Evolutionary conservation across 306 rosid genomes (phyloP), one percentile per base, ranked within the genome.

Genomic region (Prunus salicina): DNA sequence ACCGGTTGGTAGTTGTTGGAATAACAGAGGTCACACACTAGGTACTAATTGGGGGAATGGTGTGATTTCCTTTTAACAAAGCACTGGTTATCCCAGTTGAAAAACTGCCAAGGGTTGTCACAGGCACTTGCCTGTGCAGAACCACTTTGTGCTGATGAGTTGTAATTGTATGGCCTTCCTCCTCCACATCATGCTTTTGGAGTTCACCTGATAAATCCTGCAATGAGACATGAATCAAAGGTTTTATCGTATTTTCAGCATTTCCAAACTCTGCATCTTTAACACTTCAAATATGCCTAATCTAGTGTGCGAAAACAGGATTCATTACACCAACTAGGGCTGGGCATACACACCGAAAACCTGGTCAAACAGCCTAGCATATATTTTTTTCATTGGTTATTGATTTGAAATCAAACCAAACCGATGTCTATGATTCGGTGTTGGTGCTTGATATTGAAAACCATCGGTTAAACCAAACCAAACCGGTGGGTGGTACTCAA

Each of bases 91-190:
- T 38, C 76, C 64, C 76, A 71, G 20, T 13, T 34, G 50, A 53
- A n/a, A 71, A 71, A 71, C 4, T 71, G 20, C 32, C 53, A 38
- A 57, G 76, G 76, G 24, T 72, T 72, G 20, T 56, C 43, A 57
- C 43, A 72, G 24, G 66, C 67, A 41, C 52, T 72, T 38, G 76
- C 76, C 25, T 41, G 15, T 15, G 7, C 14, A 43, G 55, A 3
- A 10, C 67, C 76, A 43, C 76, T 57, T 57, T 38, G 16, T 10
- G 56, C 76, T 5, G 67, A 72, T 43, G 55, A 72, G 41, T 57
- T 72, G 55, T 38, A 72, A 57, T 57, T 57, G 76, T 57, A 72
- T 57, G 67, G 38, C 6, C 76, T 55, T 15, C 76, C 76, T 9
- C 67, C 55, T 72, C 76, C 76, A 43, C 67, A 72, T 10, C 76